A percentile compares a stretch with the other conserved stretches of the same genome.
phyloP scores from a whole-genome alignment of 495 filamentous ascomycete genomes.

The Aspergillus affinis region DNA sequence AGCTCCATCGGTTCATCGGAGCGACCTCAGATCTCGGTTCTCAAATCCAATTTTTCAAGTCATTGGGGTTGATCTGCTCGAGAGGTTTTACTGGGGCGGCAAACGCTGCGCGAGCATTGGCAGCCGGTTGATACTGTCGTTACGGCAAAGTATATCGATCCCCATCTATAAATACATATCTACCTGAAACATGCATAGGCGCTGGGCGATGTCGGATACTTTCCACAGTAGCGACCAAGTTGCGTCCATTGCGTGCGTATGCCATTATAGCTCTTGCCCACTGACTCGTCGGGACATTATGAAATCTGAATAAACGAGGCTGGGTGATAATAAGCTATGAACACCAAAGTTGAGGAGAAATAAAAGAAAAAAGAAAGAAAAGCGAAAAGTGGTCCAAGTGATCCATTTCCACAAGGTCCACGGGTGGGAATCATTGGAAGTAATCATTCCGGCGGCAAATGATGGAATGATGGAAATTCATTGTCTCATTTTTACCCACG shows the following conservation, averaged over 20 bases:
- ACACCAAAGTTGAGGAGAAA: background rate
- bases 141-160: background rate
- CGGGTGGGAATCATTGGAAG: background rate
- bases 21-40: background rate
- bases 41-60: no score
- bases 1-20: background rate
- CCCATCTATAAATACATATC: conserved; percentile 6
- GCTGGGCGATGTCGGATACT: background rate
- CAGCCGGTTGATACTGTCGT: conserved; percentile 4
- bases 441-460: background rate
- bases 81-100: no score
- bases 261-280: background rate
- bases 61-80: no score
- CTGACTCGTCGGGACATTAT: background rate
- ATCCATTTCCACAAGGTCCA: background rate
- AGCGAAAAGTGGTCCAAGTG: no score
- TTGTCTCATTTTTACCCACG: background rate
- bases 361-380: no score
- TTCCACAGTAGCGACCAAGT: background rate
- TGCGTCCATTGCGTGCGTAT: background rate
- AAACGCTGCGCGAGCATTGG: no score
- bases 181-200: conserved; percentile 4
- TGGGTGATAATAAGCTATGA: background rate
- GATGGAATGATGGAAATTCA: background rate
- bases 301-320: background rate